Evolutionary conservation across 441 rosid species (phyloP), one percentile per base, ranked within the genome.

Genomic region (Croton laevigatus): DNA sequence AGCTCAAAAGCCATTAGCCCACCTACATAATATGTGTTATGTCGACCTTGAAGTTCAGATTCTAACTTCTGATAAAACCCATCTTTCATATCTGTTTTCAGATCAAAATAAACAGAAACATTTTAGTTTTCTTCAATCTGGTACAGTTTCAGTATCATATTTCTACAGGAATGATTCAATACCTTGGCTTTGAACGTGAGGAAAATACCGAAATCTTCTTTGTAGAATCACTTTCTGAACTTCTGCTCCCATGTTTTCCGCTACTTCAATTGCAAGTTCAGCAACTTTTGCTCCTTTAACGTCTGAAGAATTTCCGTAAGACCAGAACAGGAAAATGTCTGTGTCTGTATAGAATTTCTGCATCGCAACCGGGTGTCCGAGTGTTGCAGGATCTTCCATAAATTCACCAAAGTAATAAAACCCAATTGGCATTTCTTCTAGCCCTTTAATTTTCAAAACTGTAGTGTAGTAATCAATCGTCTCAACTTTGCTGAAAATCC

Each of bases 1-100:
- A 87, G 89, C 76, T 89, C 95, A 55, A 89, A 89, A 36, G 95
- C 92, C 84, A 75, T 79, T 34, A 87, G 90, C 62, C 95, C 95
- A 23, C 95, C 90, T 6, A 85, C 84, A 49, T 86, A 86, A 79
- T 81, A 85, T 44, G 95, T 89, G 79, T 82, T 86, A 51, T 68
- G 76, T 66, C 11, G 49, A 49, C 95, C 91, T 73, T 89, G 95
- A 78, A 87, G 90, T 75, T 89, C 83, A 17, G 80, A 75, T 71
- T 89, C 95, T 4, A 87, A 37, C 68, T 75, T 73, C 58, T 84
- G 81, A 61, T 86, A 87, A 78, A 87, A 89, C 23, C 91, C 95
- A 61, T 82, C 84, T 84, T 89, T 80, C 85, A 86, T 87, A 73
- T 89, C 95, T 89, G 87, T 55, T 20, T 53, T 34, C 34, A 64